phyloP scores from a whole-genome alignment of 176 grass and related monocot genomes.

The Triticum monococcum region DNA sequence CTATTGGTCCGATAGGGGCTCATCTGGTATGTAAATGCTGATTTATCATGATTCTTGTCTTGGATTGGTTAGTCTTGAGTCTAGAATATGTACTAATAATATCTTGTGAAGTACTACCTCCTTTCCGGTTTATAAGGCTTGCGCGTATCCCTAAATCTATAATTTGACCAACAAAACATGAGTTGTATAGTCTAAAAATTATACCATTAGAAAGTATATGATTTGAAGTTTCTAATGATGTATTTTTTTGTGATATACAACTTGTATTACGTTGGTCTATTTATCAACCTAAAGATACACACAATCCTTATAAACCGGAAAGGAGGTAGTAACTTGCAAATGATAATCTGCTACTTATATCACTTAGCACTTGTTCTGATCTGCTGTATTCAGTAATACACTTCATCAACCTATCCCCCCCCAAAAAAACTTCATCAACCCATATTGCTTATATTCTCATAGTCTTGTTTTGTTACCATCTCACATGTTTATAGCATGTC shows the following conservation, averaged over 20 bases:
- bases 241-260: too few species aligned
- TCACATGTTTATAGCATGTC: not conserved
- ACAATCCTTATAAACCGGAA: too few species aligned
- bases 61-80: not conserved
- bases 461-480: not conserved
- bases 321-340: not conserved
- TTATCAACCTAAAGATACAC: too few species aligned
- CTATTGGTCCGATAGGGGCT: conserved; percentile 81
- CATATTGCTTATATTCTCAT: not conserved
- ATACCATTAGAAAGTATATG: too few species aligned
- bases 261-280: too few species aligned
- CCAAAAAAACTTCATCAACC: not conserved
- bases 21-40: conserved; percentile 68
- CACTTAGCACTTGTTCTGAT: not conserved
- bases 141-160: too few species aligned
- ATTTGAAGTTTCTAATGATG: too few species aligned
- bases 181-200: too few species aligned
- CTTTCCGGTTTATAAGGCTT: too few species aligned
- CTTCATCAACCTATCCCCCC: not conserved
- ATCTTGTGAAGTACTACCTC: not conserved
- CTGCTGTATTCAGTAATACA: not conserved
- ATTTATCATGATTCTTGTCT: conserved; percentile 28
- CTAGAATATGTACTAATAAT: conserved; percentile 1
- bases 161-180: too few species aligned
- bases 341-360: not conserved